These are phyloP conservation scores for Punica granatum DNA, from an alignment of 345 rosid species.

Conservation along the genomic window DNA sequence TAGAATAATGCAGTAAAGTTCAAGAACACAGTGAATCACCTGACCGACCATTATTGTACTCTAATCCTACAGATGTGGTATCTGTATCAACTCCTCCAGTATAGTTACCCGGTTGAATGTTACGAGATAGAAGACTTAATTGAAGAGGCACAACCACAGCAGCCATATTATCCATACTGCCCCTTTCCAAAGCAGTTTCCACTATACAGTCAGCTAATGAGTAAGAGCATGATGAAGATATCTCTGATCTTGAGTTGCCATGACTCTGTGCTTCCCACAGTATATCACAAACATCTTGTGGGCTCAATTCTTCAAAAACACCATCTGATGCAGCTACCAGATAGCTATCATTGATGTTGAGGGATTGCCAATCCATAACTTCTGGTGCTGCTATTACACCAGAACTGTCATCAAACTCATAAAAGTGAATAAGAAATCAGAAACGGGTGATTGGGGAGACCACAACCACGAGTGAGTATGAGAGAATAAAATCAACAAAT, in stretches of 20 bases:
- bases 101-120: slow-evolving; percentile 27
- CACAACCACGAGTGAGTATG: background rate
- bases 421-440: background rate
- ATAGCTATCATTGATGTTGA: slow-evolving; percentile 65
- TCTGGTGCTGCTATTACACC: slow-evolving; percentile 92
- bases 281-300: slow-evolving; percentile 77
- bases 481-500: background rate
- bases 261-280: slow-evolving; percentile 48
- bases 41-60: slow-evolving; percentile 27
- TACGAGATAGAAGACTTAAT: slow-evolving; percentile 36
- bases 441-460: background rate
- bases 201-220: slow-evolving; percentile 82
- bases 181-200: slow-evolving; percentile 60
- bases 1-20: background rate
- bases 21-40: slow-evolving; percentile 30
- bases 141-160: slow-evolving; percentile 68
- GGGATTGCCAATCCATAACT: slow-evolving; percentile 73
- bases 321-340: slow-evolving; percentile 97
- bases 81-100: slow-evolving; percentile 24
- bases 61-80: slow-evolving; percentile 23
- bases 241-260: slow-evolving; percentile 28
- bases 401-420: slow-evolving; percentile 30
- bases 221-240: slow-evolving; percentile 50
- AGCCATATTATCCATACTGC: slow-evolving; percentile 87
- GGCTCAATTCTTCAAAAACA: slow-evolving; percentile 66